Evolutionary conservation across 495 filamentous ascomycete genomes (phyloP).

Genomic region (Arthonia radiata): DNA sequence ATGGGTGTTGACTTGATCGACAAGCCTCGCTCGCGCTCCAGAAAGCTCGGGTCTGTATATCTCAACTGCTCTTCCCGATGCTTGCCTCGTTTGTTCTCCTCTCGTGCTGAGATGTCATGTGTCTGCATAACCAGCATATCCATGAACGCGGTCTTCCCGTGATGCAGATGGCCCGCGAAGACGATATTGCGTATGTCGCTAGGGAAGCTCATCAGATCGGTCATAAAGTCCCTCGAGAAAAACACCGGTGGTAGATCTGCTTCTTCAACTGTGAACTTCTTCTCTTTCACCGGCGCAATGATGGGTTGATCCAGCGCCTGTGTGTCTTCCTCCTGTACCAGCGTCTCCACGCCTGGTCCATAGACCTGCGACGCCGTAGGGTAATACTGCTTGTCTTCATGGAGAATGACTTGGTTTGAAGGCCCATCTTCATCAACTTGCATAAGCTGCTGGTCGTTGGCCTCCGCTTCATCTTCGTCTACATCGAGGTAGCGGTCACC

Average conservation of each 20-base stretch:
- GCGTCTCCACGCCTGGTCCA: conserved; percentile 73
- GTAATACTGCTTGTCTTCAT: conserved; percentile 99
- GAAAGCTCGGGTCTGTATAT: conserved; percentile 75
- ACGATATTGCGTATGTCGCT: conserved; percentile 85
- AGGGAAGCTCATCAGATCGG: conserved; percentile 86
- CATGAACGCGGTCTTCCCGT: conserved; percentile 95
- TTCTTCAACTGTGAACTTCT: conserved; percentile 89
- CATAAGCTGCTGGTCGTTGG: conserved; percentile 66
- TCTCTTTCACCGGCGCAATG: conserved; percentile 73
- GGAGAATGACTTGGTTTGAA: conserved; percentile 85
- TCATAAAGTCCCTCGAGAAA: conserved; percentile 79
- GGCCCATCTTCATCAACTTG: conserved; percentile 86
- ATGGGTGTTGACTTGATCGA: conserved; percentile 88
- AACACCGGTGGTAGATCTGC: conserved; percentile 66
- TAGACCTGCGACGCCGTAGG: conserved; percentile 89
- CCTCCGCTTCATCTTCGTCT: conserved; percentile 37
- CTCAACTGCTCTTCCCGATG: conserved; percentile 74
- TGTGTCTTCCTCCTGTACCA: conserved; percentile 94
- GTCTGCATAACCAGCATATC: conserved; percentile 94
- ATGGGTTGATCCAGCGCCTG: conserved; percentile 82
- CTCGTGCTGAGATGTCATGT: conserved; percentile 53
- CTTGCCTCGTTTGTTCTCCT: conserved; percentile 56
- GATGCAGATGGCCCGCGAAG: conserved; percentile 77
- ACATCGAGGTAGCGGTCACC: conserved; percentile 58
- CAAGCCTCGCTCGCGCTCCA: conserved; percentile 76